Evolutionary conservation across 768 basidiomycete genomes (phyloP).

Genomic region (Pisolithus albus): DNA sequence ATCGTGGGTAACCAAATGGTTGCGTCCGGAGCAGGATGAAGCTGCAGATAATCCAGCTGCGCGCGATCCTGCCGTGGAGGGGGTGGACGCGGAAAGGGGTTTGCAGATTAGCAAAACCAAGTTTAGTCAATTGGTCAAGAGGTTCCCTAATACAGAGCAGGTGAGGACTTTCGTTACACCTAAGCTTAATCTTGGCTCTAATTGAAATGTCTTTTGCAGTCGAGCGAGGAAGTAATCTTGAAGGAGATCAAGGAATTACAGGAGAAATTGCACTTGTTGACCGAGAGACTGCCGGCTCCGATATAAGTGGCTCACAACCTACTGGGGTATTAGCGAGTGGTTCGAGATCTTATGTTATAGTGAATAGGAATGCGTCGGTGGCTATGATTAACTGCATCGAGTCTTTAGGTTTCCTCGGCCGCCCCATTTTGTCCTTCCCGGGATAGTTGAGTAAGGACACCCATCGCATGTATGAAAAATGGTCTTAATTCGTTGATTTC

Average conservation of each 20-base stretch:
- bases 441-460: conserved; percentile 54
- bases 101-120: conserved; percentile 62
- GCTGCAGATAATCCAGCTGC: conserved; percentile 47
- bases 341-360: not conserved
- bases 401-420: not conserved
- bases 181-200: conserved; percentile 2
- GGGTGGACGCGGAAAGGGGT: conserved; percentile 45
- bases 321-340: not conserved
- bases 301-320: not conserved
- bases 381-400: too few relatives aligned
- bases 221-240: conserved; percentile 61
- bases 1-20: conserved; percentile 65
- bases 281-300: conserved; percentile 24
- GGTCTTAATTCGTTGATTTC: conserved; percentile 93
- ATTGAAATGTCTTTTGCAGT: conserved; percentile 35
- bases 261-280: conserved; percentile 31
- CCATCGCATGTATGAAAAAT: conserved; percentile 81
- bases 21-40: conserved; percentile 47
- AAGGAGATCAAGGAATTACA: conserved; percentile 57
- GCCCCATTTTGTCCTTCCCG: conserved; percentile 10
- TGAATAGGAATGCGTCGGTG: too few relatives aligned
- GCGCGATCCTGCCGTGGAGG: conserved; percentile 56
- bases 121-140: conserved; percentile 62
- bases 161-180: conserved; percentile 35
- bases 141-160: conserved; percentile 66